Conservation (phyloP, 2,329 filamentous ascomycete species). For the Pseudogymnoascus sp. region DNA sequence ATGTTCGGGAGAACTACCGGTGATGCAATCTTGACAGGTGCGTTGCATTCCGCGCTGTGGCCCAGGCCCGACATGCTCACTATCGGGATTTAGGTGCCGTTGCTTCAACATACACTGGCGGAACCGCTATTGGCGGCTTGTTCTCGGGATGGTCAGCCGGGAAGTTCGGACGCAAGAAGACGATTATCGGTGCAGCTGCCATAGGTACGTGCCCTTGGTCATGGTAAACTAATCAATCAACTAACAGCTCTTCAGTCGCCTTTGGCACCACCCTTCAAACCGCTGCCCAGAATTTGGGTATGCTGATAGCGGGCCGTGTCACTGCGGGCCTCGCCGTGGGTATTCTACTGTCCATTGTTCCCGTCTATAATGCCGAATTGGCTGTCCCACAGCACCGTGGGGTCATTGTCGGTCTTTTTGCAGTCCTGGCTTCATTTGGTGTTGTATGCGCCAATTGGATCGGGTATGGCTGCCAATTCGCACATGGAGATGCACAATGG, state of each 20-base stretch:
- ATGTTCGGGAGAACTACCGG: conserved; percentile 27
- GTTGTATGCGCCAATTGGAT: conserved; percentile 36
- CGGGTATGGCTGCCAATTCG: conserved; percentile 33
- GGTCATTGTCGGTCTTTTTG: conserved; percentile 29
- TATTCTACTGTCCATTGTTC: conserved; percentile 13
- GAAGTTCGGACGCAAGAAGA: background rate
- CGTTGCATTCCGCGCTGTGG: background rate
- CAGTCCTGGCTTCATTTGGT: conserved; percentile 32
- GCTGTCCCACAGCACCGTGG: conserved; percentile 27
- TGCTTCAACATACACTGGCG: background rate
- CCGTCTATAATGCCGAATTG: conserved; percentile 29
- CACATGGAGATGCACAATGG: conserved; percentile 29
- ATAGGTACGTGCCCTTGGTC: background rate
- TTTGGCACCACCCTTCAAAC: conserved; percentile 23
- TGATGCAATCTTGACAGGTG: conserved; percentile 24
- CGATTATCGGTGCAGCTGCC: background rate
- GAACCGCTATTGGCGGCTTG: background rate
- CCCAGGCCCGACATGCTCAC: background rate
- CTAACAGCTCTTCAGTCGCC: conserved; percentile 15
- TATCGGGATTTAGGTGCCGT: background rate
- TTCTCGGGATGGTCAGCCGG: conserved; percentile 1
- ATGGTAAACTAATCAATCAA: background rate
- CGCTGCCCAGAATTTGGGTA: conserved; percentile 21
- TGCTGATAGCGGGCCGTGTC: conserved; percentile 25
- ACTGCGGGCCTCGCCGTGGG: conserved; percentile 18